Conservation (phyloP, 2,329 filamentous ascomycete genomes). For the Botrytis aclada region DNA sequence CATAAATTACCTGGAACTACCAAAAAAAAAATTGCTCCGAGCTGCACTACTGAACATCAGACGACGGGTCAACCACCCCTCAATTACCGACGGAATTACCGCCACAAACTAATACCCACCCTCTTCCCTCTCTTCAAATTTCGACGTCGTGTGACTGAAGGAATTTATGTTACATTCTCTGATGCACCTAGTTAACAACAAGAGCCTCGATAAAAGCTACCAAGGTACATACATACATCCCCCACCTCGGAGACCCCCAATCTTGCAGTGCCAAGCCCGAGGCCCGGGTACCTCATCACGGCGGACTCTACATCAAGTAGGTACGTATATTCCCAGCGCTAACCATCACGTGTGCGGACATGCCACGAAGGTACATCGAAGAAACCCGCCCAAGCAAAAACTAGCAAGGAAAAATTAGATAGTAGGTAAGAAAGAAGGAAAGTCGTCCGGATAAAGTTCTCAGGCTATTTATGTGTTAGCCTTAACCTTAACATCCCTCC, state of each 20-base stretch:
- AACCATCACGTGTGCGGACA: not conserved
- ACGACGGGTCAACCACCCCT: not conserved
- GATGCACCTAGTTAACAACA: not conserved
- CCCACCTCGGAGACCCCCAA: not conserved
- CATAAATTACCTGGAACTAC: not conserved
- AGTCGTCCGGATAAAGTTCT: constrained; percentile 15
- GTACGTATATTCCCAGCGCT: too few species aligned
- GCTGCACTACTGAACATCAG: not conserved
- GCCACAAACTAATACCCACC: not conserved
- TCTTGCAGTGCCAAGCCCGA: not conserved
- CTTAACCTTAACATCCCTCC: not conserved
- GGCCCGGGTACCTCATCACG: not conserved
- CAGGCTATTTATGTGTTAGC: not conserved
- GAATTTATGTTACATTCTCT: not conserved
- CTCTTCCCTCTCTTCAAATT: not conserved
- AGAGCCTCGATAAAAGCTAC: not conserved
- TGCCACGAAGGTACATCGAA: not conserved
- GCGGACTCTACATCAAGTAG: not conserved
- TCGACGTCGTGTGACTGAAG: not conserved
- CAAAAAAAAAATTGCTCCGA: not conserved
- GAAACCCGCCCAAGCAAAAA: not conserved
- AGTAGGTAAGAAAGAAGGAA: not conserved
- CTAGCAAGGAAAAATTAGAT: constrained; percentile 1
- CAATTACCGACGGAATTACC: not conserved
- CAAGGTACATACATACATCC: not conserved